Base-by-base conservation (phyloP, 2,329 filamentous ascomycete genomes). In the Calonectria henricotiae region DNA sequence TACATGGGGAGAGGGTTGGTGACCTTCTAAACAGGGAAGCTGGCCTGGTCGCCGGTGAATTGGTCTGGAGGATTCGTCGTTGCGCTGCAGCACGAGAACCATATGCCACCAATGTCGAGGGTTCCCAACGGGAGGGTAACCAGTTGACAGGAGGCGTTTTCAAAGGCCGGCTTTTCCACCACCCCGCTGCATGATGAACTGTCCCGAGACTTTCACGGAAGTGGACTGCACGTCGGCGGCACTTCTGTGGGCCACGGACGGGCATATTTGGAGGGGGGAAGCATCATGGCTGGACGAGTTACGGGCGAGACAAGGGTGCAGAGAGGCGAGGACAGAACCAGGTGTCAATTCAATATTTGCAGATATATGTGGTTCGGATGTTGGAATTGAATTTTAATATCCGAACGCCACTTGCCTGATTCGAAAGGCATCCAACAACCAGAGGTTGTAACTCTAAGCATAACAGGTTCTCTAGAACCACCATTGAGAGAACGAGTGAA, bases 141-240 rank as follows among this genome's bases (percentile, higher is more conserved):
- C 51, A 71, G 49, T 71, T 43, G 69, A 47, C n/a, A 27, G 11
- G 41, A 13, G 43, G 54, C n/a, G 25, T 23, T 25, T 54, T 27
- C 44, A 27, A 60, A 44, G 62, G 44, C 35, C 60, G 44, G 39
- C 58, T 66, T 55, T 35, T 68, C 15, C 54, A 25, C 55, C 67
- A 66, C 72, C 65, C 67, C 62, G 65, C 58, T 69, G 47, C 49
- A 71, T 69, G 71, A 30, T 66, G 65, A 68, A 55, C 23, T 69
- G 54, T 64, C 51, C 46, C 46, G 58, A 47, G 55, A 64, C 58
- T 41, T 41, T 35, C 47, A 68, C 20, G 43, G 27, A 63, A 30
- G 30, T 58, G 41, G 62, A 58, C 47, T 68, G 66, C 60, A 63
- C 20, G 49, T 58, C 25, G 49, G 66, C 60, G 49, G 66, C 66